Conservation (phyloP, 2,329 filamentous ascomycete genomes). For the Camptophora hylomeconis region DNA sequence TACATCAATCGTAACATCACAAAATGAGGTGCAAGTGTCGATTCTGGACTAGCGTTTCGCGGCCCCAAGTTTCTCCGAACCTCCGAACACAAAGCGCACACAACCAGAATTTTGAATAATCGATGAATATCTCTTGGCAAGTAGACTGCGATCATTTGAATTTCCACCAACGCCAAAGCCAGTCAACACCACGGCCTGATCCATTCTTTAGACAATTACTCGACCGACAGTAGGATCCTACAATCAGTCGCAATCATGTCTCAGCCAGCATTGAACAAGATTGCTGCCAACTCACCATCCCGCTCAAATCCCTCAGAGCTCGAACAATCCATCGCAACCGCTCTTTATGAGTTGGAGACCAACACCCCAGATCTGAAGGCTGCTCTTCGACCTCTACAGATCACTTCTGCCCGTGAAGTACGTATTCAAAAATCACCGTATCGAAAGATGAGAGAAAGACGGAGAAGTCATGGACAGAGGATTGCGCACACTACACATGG, state of each 20-base stretch:
- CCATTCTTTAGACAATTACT: no score
- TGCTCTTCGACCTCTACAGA: slow-evolving; percentile 92
- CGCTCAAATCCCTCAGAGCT: slow-evolving; percentile 93
- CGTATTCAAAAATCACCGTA: slow-evolving; percentile 1
- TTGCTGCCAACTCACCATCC: slow-evolving; percentile 92
- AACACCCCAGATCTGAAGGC: slow-evolving; percentile 97
- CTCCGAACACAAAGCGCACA: no score
- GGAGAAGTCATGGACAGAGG: background rate
- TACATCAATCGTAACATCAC: no score
- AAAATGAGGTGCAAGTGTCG: no score
- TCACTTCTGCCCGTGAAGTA: slow-evolving; percentile 98
- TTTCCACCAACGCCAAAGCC: slow-evolving; percentile 3
- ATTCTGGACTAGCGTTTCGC: no score
- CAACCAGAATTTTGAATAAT: no score
- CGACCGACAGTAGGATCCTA: no score
- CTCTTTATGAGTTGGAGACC: slow-evolving; percentile 97
- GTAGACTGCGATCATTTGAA: background rate
- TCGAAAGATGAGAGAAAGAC: background rate
- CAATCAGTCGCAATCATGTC: slow-evolving; percentile 44
- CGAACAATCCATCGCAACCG: slow-evolving; percentile 90
- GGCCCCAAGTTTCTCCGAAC: no score
- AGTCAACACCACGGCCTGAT: no score
- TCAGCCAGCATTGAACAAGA: slow-evolving; percentile 74
- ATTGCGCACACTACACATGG: no score
- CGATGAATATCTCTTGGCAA: no score